Evolutionary conservation across 2,329 filamentous ascomycete genomes (phyloP), one percentile per base, ranked within the genome.

Genomic region (Ascochyta lentis): DNA sequence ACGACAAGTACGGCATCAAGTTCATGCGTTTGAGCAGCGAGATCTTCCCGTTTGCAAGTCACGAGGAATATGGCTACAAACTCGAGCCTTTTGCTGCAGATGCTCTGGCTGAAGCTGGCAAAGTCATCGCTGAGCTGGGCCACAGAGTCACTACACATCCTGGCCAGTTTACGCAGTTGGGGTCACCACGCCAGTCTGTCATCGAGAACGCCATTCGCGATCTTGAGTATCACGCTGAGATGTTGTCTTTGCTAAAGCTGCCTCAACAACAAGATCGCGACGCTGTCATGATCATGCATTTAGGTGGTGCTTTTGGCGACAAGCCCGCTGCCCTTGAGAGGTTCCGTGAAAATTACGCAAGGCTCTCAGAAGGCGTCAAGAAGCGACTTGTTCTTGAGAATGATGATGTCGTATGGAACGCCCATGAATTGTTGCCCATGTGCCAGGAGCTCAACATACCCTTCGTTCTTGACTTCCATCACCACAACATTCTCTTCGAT

Each of bases 371-470:
- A 3, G 83, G 86, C 3, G 80, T 97, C 60, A 96, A 95, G 76
- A 85, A 86, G 5, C 85, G 94, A 0, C 78, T 98, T 0, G 94
- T 98, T 0, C 80, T 98, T 16, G 94, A 98, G 72, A 98, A 98
- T 61, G 94, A 97, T 74, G 94, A 98, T 71, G 91, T 98, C 1
- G 86, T 87, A 34, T 98, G 91, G 89, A 89, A 86, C n/a, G 91
- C 96, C 0, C 93, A 97, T 66, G 93, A 98, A 67, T 78, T 98
- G 6, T 80, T 98, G 0, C 93, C 94, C 0, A 80, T 96, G 0
- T 98, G 94, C 70, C 90, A 98, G 74, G 92, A 96, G 75, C 81
- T 97, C n/a, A 90, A 94, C 70, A 96, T 98, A 35, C 94, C 94
- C 0, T 77, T 97, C 0, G 93, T 96, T 1, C 86, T 98, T 10